phyloP scores from a whole-genome alignment of 805 yeast species.

The Zygoascus tannicola region DNA sequence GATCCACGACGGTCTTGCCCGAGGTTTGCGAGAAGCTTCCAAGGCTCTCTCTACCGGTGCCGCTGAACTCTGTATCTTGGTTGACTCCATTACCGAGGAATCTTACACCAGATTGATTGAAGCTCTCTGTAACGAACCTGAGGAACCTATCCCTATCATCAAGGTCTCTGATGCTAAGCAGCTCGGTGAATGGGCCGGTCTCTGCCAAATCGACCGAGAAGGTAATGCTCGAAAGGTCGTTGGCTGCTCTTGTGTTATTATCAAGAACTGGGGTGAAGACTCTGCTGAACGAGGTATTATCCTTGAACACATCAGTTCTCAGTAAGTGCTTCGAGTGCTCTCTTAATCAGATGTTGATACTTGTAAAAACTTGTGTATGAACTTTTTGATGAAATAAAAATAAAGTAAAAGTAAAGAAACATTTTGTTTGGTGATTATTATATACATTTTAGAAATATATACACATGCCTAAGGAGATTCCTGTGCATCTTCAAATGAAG shows the following conservation, averaged over 20 bases:
- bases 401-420: too few relatives aligned
- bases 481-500: slow-evolving; percentile 1
- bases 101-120: slow-evolving; percentile 94
- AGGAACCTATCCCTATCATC: slow-evolving; percentile 92
- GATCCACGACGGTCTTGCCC: slow-evolving; percentile 98
- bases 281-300: slow-evolving; percentile 94
- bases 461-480: too few relatives aligned
- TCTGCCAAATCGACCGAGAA: slow-evolving; percentile 98
- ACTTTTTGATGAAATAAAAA: too few relatives aligned
- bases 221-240: slow-evolving; percentile 99
- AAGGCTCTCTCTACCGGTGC: slow-evolving; percentile 97
- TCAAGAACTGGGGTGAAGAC: slow-evolving; percentile 99
- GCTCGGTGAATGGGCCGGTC: slow-evolving; percentile 99
- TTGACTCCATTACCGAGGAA: slow-evolving; percentile 97
- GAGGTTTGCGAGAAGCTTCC: slow-evolving; percentile 99
- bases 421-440: too few relatives aligned
- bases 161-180: slow-evolving; percentile 99
- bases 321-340: too few relatives aligned
- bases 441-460: too few relatives aligned
- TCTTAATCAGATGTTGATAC: too few relatives aligned
- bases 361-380: too few relatives aligned
- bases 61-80: slow-evolving; percentile 95
- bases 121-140: slow-evolving; percentile 98
- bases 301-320: slow-evolving; percentile 91
- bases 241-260: slow-evolving; percentile 99